Conservation (phyloP, 2,329 filamentous ascomycete species). For the Venturia asperata region DNA sequence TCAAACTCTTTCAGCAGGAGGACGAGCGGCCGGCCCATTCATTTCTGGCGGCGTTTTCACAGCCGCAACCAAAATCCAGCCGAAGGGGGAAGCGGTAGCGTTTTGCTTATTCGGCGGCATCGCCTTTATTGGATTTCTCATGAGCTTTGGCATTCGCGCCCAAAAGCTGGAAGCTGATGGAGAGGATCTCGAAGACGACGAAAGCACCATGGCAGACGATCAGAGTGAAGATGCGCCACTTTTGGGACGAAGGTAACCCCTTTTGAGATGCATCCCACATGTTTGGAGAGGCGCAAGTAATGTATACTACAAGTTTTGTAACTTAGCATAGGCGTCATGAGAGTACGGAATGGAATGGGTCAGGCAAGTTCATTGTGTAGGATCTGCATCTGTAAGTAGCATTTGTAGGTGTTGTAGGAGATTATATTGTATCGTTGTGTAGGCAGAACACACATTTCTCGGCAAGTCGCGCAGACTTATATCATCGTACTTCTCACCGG, state of each 20-base stretch:
- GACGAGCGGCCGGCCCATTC: conserved; percentile 81
- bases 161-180: conserved; percentile 52
- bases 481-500: too few species aligned
- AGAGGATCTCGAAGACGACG: conserved; percentile 30
- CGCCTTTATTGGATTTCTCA: conserved; percentile 69
- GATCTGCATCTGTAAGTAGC: conserved; percentile 6
- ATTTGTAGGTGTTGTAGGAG: not conserved
- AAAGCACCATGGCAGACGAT: conserved; percentile 6
- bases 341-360: not conserved
- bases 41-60: conserved; percentile 82
- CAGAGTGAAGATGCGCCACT: conserved; percentile 9
- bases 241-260: not conserved
- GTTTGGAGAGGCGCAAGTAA: not conserved
- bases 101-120: conserved; percentile 86
- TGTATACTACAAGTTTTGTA: not conserved
- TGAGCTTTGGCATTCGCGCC: conserved; percentile 71
- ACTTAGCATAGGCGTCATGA: not conserved
- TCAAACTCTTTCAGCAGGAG: conserved; percentile 85
- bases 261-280: not conserved
- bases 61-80: conserved; percentile 61
- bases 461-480: too few species aligned
- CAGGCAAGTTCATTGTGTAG: not conserved
- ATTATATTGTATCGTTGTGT: too few species aligned
- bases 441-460: too few species aligned
- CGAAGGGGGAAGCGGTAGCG: conserved; percentile 75